Evolutionary conservation across 1,284 basidiomycete genomes (phyloP), one percentile per base, ranked within the genome.

Genomic region (Caloboletus firmus): DNA sequence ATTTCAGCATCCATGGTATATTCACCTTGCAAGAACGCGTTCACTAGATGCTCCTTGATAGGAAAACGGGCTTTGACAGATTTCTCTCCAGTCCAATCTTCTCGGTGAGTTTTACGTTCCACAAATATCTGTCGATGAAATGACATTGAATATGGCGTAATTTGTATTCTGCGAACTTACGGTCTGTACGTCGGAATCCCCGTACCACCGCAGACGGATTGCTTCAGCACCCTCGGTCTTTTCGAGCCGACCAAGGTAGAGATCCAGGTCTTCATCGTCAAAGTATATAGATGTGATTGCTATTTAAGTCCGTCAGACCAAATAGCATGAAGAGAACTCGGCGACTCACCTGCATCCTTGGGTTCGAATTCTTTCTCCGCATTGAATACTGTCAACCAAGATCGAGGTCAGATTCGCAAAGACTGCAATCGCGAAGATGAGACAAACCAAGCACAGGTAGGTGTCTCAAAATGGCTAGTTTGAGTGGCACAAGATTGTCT

Each of bases 81-180:
- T 75, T 98, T 99, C 74, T 99, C 96, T 32, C 96, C 96, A 0
- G 97, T 99, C 96, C 97, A 99, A 72, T 99, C 96, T 74, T 99
- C 96, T 49, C 95, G 84, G 70, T 99, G 96, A 0, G 97, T 99
- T 76, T 99, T 99, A 56, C 97, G 92, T 78, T 99, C 96, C 42
- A 99, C 94, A 66, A 98, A 99, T 59, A 99, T 95, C 87, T 93
- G 65, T 24, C 36, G 15, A 51, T 12, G 20, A 46, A 22, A 54
- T 52, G 36, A 31, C 3, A 51, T 49, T 26, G 13, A 37, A 43
- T 40, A 5, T 17, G 12, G 4, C 31, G 15, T 4, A 45, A 37
- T 41, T 31, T 45, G 37, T 18, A 18, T 37, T 41, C 18, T 30
- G 17, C 13, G 22, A 9, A 72, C 81, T 60, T 55, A 91, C 89